Evolutionary conservation across 2,329 filamentous ascomycete species (phyloP).

Genomic region (Colletotrichum endophyticum): DNA sequence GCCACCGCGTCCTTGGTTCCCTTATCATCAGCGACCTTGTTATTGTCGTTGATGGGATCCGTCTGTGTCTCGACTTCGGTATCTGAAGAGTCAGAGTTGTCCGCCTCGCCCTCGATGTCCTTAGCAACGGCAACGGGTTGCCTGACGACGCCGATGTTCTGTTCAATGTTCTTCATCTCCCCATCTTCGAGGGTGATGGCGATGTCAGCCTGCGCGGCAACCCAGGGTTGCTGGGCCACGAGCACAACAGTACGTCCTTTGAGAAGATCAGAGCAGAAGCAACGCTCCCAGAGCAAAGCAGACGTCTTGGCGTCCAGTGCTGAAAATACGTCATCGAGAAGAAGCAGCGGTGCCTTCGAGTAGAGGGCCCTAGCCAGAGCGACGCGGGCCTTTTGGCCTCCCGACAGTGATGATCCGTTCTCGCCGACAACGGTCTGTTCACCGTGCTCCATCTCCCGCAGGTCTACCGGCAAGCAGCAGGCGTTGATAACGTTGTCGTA

Average conservation of each 20-base stretch:
- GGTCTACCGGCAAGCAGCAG: conserved; percentile 56
- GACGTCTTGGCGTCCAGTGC: conserved; percentile 65
- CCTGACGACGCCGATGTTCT: conserved; percentile 50
- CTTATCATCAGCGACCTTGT: conserved; percentile 40
- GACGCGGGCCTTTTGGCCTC: conserved; percentile 62
- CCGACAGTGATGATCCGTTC: conserved; percentile 59
- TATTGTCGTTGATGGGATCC: conserved; percentile 31
- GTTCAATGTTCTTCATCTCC: conserved; percentile 41
- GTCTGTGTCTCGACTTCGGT: conserved; percentile 31
- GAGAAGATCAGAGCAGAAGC: conserved; percentile 61
- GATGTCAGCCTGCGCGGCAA: conserved; percentile 55
- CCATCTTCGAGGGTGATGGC: conserved; percentile 52
- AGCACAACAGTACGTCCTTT: conserved; percentile 59
- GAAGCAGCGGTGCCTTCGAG: conserved; percentile 57
- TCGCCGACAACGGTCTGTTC: conserved; percentile 60
- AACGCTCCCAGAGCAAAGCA: conserved; percentile 59
- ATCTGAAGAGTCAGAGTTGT: conserved; percentile 28
- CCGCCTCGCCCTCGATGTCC: conserved; percentile 37
- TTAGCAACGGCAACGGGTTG: conserved; percentile 48
- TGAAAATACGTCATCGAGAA: conserved; percentile 65
- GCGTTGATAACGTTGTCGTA: conserved; percentile 62
- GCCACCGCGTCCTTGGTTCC: conserved; percentile 46
- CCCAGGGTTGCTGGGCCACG: conserved; percentile 62
- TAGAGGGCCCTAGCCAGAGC: conserved; percentile 63
- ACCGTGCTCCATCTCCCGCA: conserved; percentile 53